Conservation (phyloP, 345 rosid species). For the Physaria fendleri region DNA sequence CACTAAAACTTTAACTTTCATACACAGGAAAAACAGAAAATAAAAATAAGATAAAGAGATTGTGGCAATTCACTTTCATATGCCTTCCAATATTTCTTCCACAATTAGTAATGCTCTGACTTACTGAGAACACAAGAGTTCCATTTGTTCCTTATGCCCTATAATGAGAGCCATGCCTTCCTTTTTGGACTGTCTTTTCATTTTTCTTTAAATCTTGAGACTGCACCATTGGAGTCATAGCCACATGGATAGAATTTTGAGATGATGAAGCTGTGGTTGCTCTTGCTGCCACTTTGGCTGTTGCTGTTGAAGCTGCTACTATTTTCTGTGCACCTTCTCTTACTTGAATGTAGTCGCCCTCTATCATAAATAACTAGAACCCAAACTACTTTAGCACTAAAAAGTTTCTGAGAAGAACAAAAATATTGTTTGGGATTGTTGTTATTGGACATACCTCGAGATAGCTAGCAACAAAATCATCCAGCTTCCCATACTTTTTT, state of each 20-base stretch:
- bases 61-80: not conserved
- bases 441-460: slow-evolving; percentile 50
- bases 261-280: slow-evolving; percentile 65
- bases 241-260: slow-evolving; percentile 62
- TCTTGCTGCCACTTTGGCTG: slow-evolving; percentile 88
- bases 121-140: not conserved
- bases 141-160: not conserved
- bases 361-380: slow-evolving; percentile 74
- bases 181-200: slow-evolving; percentile 36
- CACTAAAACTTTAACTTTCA: too few relatives aligned
- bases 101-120: not conserved
- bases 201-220: slow-evolving; percentile 54
- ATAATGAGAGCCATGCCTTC: slow-evolving; percentile 19
- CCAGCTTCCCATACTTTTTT: slow-evolving; percentile 90
- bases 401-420: not conserved
- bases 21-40: too few relatives aligned
- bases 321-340: slow-evolving; percentile 91
- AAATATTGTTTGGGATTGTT: not conserved
- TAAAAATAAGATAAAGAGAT: not conserved
- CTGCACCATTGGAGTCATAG: slow-evolving; percentile 93
- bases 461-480: slow-evolving; percentile 78
- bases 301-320: slow-evolving; percentile 80
- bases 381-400: not conserved
- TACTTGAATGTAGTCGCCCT: slow-evolving; percentile 79
- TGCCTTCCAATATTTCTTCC: too few relatives aligned